Conservation (phyloP, 306 rosid species). For the Acacia crassicarpa region DNA sequence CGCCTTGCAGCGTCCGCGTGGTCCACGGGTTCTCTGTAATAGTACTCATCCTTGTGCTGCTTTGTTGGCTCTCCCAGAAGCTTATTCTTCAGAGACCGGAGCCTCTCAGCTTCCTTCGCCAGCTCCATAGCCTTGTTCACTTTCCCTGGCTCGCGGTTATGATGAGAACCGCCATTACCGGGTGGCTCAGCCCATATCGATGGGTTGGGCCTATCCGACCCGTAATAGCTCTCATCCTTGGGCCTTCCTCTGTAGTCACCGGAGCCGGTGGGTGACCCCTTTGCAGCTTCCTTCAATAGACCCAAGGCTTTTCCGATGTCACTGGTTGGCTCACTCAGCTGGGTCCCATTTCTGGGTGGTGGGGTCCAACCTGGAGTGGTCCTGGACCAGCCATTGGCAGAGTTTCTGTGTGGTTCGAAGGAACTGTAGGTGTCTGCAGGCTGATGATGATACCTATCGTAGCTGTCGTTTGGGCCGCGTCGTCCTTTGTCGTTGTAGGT, state of each 20-base stretch:
- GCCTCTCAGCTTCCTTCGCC: constrained; percentile 29
- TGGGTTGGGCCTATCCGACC: not conserved
- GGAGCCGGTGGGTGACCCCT: not conserved
- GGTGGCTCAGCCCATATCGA: not conserved
- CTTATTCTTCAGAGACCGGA: not conserved
- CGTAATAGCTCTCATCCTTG: not conserved
- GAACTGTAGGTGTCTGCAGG: not conserved
- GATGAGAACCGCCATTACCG: not conserved
- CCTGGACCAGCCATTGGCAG: not conserved
- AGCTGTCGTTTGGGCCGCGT: constrained; percentile 9
- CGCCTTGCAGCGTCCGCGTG: constrained; percentile 23
- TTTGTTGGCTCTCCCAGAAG: not conserved
- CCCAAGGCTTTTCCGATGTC: constrained; percentile 36
- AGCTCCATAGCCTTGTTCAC: constrained; percentile 31
- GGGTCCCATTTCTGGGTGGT: constrained; percentile 33
- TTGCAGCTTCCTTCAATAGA: constrained; percentile 36
- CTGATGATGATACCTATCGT: not conserved
- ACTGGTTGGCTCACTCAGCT: constrained; percentile 39
- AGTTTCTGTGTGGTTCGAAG: not conserved
- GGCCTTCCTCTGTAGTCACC: constrained; percentile 12
- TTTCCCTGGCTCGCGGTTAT: not conserved
- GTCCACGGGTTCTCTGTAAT: constrained; percentile 19
- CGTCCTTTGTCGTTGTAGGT: constrained; percentile 24
- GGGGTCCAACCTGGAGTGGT: constrained; percentile 9
- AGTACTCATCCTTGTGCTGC: constrained; percentile 1